These are phyloP conservation scores for Excoecaria cochinchinensis DNA, from an alignment of 345 rosid genomes.

Conservation along the genomic window DNA sequence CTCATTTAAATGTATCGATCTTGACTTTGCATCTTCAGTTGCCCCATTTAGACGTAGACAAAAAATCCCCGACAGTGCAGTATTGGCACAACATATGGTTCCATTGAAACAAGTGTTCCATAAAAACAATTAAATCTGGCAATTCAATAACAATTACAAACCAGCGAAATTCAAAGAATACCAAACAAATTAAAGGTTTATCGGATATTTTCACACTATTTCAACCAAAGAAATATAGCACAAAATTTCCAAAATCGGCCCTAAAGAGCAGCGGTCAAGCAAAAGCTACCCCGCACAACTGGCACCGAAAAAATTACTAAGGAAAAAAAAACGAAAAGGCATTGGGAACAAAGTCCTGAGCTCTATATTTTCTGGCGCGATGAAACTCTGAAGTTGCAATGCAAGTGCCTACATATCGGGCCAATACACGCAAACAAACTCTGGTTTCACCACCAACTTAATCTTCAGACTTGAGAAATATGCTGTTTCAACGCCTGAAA, in stretches of 20 bases:
- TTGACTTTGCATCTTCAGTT: no score
- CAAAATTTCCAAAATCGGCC: neutral
- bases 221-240: neutral
- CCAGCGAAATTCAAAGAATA: neutral
- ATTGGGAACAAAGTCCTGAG: no score
- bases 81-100: neutral
- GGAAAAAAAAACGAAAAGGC: no score
- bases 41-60: no score
- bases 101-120: neutral
- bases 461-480: constrained; percentile 48
- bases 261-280: neutral
- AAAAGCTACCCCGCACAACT: no score
- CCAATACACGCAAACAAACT: neutral
- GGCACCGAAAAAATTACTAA: no score
- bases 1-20: no score
- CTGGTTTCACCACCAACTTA: neutral
- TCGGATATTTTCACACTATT: neutral
- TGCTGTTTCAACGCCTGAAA: constrained; percentile 57
- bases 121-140: neutral
- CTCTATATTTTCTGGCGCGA: neutral
- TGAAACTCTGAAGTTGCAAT: neutral
- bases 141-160: neutral
- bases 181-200: neutral
- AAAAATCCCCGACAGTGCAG: no score
- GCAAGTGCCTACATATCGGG: neutral